Evolutionary conservation across 371 early-diverging fungal genomes (phyloP).

Genomic region (Batrachochytrium dendrobatidis): DNA sequence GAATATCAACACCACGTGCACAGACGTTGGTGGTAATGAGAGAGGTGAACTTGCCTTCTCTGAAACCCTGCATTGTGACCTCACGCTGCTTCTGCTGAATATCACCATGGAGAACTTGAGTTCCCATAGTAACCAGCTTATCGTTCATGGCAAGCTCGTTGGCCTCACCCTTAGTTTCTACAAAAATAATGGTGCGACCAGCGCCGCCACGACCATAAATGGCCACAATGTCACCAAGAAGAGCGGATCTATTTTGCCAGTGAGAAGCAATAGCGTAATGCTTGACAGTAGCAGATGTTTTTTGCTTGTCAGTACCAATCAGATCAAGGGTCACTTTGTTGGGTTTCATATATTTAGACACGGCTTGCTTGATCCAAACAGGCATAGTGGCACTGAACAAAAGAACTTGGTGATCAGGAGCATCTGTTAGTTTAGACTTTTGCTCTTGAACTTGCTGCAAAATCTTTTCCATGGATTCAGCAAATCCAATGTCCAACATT

Average conservation of each 20-base stretch:
- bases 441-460: conserved; percentile 68
- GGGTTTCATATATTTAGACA: conserved; percentile 73
- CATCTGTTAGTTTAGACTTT: conserved; percentile 50
- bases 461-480: conserved; percentile 81
- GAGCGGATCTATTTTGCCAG: conserved; percentile 67
- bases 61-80: conserved; percentile 78
- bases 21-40: conserved; percentile 73
- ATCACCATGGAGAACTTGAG: conserved; percentile 92
- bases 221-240: conserved; percentile 77
- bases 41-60: conserved; percentile 64
- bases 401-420: conserved; percentile 62
- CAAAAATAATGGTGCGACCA: conserved; percentile 86
- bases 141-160: conserved; percentile 78
- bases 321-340: conserved; percentile 78
- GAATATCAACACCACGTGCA: conserved; percentile 97
- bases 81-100: conserved; percentile 86
- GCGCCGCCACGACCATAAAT: conserved; percentile 62
- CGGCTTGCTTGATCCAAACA: conserved; percentile 74
- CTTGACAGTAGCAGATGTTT: conserved; percentile 69
- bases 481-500: conserved; percentile 91
- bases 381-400: conserved; percentile 85
- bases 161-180: conserved; percentile 85
- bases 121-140: conserved; percentile 62
- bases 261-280: conserved; percentile 76
- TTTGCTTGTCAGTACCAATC: conserved; percentile 64